phyloP scores from a whole-genome alignment of 202 grass and related monocot species.

The Thinopyrum obtusiflorum region DNA sequence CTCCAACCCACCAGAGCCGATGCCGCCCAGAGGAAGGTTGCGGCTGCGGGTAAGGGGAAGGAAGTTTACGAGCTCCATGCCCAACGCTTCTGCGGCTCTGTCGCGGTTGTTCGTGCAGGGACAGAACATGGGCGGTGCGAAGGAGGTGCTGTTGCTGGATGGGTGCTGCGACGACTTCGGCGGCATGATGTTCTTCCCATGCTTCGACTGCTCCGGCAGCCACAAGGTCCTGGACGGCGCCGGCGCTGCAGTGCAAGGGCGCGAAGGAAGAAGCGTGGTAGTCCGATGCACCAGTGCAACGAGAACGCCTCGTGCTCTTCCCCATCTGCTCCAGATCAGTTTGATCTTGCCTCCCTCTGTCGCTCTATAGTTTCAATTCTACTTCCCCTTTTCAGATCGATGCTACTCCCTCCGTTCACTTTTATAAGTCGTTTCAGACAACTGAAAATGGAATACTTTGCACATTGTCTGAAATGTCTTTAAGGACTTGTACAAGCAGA shows the following conservation, averaged over 20 bases:
- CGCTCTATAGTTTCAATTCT: not conserved
- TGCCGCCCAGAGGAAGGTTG: no score
- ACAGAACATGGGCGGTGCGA: slow-evolving; percentile 25
- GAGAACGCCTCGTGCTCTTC: slow-evolving; percentile 85
- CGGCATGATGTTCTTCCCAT: slow-evolving; percentile 63
- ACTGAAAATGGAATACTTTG: no score
- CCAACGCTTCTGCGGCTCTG: not conserved
- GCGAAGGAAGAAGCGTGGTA: slow-evolving; percentile 4
- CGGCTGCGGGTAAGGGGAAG: no score
- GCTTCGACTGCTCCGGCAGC: slow-evolving; percentile 77
- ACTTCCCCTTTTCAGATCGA: no score
- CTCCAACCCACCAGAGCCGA: no score
- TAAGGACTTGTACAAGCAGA: no score
- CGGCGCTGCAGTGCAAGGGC: not conserved
- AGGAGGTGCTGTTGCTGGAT: slow-evolving; percentile 26
- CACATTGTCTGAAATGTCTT: no score
- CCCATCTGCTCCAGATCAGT: slow-evolving; percentile 59
- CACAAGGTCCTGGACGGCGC: slow-evolving; percentile 43
- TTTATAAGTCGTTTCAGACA: no score
- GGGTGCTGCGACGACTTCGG: slow-evolving; percentile 59
- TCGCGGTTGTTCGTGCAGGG: slow-evolving; percentile 68
- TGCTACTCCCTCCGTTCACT: no score
- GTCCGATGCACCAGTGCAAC: slow-evolving; percentile 73
- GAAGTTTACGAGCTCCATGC: not conserved
- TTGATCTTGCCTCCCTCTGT: not conserved